Evolutionary conservation across 108 stramenopile genomes (phyloP), one percentile per base, ranked within the genome.

Genomic region (Cylindrotheca fusiformis): DNA sequence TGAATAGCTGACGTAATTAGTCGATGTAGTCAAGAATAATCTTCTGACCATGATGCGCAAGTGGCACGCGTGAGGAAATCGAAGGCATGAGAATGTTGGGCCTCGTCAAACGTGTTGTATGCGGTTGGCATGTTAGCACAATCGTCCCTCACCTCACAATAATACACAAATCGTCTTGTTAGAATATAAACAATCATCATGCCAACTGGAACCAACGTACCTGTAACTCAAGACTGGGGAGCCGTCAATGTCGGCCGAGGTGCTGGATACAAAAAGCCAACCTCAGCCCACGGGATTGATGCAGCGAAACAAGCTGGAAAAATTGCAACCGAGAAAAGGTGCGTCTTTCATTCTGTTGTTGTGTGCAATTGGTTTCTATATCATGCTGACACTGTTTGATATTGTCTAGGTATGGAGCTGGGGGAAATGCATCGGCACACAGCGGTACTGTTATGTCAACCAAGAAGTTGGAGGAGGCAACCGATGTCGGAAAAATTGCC

Each of bases 401-500:
- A 10, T n/a, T 48, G 4, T 23, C 32, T 36, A 72, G 72, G 52
- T 76, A 72, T 52, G 93, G 86, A 4, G 90, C 91, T 3, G 95
- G 94, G 8, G 78, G 82, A 52, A 98, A 98, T 78, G 75, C 87
- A 48, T 94, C 91, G 25, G 91, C 96, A 21, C 96, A 97, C 73
- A 78, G 79, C 24, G 69, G 60, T 1, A 60, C 74, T 2, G 75
- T 70, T 60, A 75, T 95, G 75, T 87, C 87, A 58, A 87, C 92
- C 22, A 80, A 81, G 29, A 97, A 95, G 67, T 77, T 97, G 51
- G 97, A 98, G 57, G 95, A 98, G 58, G 82, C 91, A 18, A 94
- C 95, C n/a, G 95, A 96, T 55, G 77, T 92, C 18, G 82, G 77
- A 21, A 91, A 89, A 30, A 86, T 90, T 55, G 81, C 75, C 49